Percentiles rank a stretch among this genome's conserved stretches.
These are phyloP conservation scores for Ceratocystiopsis minuta DNA, from an alignment of 2,329 filamentous ascomycete genomes.

Conservation along the genomic window DNA sequence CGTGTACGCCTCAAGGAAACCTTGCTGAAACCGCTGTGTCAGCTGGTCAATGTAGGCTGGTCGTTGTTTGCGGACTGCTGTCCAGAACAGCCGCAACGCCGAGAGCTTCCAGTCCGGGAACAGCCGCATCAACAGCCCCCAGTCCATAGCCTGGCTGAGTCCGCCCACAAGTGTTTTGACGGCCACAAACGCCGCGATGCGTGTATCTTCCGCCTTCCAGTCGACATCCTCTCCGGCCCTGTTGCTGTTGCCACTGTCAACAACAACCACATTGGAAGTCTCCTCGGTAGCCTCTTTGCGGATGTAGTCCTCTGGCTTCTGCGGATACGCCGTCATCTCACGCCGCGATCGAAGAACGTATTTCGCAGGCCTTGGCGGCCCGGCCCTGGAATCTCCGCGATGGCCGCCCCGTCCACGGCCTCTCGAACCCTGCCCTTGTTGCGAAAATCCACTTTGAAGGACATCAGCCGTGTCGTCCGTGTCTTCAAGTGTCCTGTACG, in stretches of 20 bases:
- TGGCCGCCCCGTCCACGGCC: too few species aligned
- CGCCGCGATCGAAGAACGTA: conserved; percentile 15
- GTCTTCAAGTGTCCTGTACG: conserved; percentile 19
- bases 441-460: too few species aligned
- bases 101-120: conserved; percentile 36
- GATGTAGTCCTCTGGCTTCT: conserved; percentile 15
- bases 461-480: background rate
- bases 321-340: conserved; percentile 17
- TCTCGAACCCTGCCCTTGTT: too few species aligned
- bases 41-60: conserved; percentile 35
- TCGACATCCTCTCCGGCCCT: conserved; percentile 14
- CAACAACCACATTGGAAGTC: conserved; percentile 8
- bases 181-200: conserved; percentile 40
- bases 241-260: background rate
- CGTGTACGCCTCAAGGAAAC: conserved; percentile 49
- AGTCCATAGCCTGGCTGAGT: conserved; percentile 39
- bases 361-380: background rate
- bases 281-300: too few species aligned
- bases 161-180: conserved; percentile 42
- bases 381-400: too few species aligned
- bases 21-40: conserved; percentile 44
- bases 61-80: conserved; percentile 29
- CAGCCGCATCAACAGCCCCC: conserved; percentile 36
- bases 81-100: conserved; percentile 38
- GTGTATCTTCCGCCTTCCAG: conserved; percentile 24